Conservation (phyloP, 306 rosid genomes). For the Castanopsis chinensis region DNA sequence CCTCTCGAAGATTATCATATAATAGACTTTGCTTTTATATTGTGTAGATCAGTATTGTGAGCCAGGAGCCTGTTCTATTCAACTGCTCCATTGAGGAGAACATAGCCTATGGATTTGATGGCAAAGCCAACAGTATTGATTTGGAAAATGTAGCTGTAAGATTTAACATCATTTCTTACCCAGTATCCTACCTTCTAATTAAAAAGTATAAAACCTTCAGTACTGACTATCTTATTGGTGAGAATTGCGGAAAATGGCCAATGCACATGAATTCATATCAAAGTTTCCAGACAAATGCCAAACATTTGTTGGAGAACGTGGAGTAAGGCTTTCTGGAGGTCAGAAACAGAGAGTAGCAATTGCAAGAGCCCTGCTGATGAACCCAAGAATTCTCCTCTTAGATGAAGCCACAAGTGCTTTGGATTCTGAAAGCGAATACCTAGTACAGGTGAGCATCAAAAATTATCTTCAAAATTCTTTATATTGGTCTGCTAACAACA, state of each 20-base stretch:
- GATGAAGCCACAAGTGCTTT: constrained; percentile 70
- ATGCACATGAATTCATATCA: constrained; percentile 47
- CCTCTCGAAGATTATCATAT: too few relatives aligned
- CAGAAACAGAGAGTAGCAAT: constrained; percentile 63
- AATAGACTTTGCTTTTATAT: neutral
- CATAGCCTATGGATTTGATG: constrained; percentile 71
- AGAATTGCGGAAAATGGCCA: constrained; percentile 40
- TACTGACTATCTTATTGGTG: neutral
- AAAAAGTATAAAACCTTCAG: neutral
- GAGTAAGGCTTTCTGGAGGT: constrained; percentile 53
- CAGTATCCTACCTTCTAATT: neutral
- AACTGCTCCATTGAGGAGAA: constrained; percentile 80
- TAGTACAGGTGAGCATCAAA: constrained; percentile 46
- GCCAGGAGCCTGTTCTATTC: constrained; percentile 76
- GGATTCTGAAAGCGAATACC: constrained; percentile 65
- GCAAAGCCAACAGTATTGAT: constrained; percentile 42
- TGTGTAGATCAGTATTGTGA: constrained; percentile 71
- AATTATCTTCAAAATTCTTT: neutral
- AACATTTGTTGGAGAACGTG: constrained; percentile 46
- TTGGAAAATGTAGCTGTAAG: constrained; percentile 69
- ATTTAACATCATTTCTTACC: constrained; percentile 6
- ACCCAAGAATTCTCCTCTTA: constrained; percentile 38
- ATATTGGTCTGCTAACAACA: neutral
- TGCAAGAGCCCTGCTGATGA: constrained; percentile 50
- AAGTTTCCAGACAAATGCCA: constrained; percentile 42